Evolutionary conservation across 139 green algal species (phyloP), one percentile per base, ranked within the genome.

Genomic region (Chlamydomonas incerta): DNA sequence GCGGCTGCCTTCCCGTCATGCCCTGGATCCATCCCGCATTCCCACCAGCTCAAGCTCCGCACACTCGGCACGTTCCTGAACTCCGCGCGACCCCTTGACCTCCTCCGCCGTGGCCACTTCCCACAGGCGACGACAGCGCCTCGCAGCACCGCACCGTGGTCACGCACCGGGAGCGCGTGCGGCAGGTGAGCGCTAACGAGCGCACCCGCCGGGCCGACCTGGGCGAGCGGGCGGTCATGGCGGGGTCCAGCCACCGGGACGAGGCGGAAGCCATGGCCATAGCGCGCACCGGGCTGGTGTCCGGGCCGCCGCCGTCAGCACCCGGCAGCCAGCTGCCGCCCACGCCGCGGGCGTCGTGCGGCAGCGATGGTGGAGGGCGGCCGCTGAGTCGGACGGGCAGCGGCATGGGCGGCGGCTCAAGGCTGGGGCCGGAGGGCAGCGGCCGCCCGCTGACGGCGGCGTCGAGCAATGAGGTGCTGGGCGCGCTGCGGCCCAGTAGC

Each of bases 121-220:
- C 14, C 47, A 35, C 77, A 83, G 77, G 33, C 62, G 41, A 74
- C 33, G 77, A 74, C 41, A 52, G 63, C 31, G 63, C 63, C 3
- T 46, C 33, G 10, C 41, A 74, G 33, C 79, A 85, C 46, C 79
- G 66, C 47, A 85, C 79, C 6, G 79, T 85, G 4, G 50, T 63
- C 0, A 68, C 65, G 23, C 79, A 85, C 67, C 69, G 69, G 47
- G 79, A 85, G 79, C 79, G 79, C 11, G 66, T 85, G 47, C 65
- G 66, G 3, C 66, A 76, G 79, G 79, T 85, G 21, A 85, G 66
- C 63, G 79, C 79, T 6, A 57, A 20, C 33, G 79, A 85, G 66
- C 79, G 79, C 47, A 37, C 41, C 66, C 31, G 31, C 23, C 65
- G 79, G 31, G 57, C 20, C 24, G 79, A 57, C 31, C 47, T 75